Evolutionary conservation across 331 rosid species (phyloP).

Genomic region (Acacia pycnantha): DNA sequence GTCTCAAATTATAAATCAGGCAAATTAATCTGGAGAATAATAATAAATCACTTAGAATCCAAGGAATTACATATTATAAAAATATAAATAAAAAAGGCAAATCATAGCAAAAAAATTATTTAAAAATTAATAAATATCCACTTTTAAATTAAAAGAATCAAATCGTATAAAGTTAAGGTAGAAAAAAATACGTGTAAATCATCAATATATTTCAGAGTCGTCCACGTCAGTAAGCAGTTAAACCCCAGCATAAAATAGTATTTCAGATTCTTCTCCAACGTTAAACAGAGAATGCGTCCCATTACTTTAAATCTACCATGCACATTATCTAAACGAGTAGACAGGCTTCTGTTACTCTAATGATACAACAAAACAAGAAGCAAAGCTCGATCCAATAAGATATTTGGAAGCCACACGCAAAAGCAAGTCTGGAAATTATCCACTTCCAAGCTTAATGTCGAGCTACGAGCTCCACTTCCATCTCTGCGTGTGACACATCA

Average conservation of each 20-base stretch:
- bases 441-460: background rate
- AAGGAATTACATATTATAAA: too few relatives aligned
- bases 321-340: background rate
- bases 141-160: too few relatives aligned
- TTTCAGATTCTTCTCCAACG: background rate
- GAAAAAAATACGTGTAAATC: too few relatives aligned
- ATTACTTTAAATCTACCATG: constrained; percentile 3
- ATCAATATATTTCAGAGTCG: background rate
- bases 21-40: too few relatives aligned
- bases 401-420: background rate
- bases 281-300: background rate
- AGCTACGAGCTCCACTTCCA: constrained; percentile 1
- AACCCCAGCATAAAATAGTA: background rate
- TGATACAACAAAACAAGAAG: constrained; percentile 28
- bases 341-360: constrained; percentile 6
- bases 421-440: background rate
- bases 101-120: too few relatives aligned
- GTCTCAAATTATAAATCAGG: too few relatives aligned
- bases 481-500: constrained; percentile 13
- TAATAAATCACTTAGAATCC: too few relatives aligned
- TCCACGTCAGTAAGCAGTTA: background rate
- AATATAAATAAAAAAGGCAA: too few relatives aligned
- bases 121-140: too few relatives aligned
- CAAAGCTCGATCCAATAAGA: constrained; percentile 14
- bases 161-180: too few relatives aligned